These are phyloP conservation scores for Sideroxylon spinosum DNA, from an alignment of 179 eudicot genomes.

Conservation along the genomic window DNA sequence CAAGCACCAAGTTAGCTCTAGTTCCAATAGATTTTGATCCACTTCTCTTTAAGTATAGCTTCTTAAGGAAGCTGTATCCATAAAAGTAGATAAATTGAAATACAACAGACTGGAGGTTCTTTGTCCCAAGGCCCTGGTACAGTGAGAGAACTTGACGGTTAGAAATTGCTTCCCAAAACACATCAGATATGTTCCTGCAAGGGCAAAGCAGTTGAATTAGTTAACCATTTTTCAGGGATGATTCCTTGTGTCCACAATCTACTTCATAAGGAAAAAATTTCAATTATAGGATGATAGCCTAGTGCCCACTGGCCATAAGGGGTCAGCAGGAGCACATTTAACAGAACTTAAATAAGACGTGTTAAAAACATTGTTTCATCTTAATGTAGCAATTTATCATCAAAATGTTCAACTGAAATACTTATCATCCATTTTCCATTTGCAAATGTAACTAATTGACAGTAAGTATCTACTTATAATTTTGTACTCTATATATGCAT, in stretches of 20 bases:
- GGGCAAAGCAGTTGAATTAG: neutral
- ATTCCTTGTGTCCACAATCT: neutral
- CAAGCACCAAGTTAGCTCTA: conserved; percentile 73
- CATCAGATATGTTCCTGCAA: conserved; percentile 80
- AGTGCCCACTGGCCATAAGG: neutral
- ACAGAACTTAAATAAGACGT: neutral
- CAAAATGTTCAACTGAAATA: too few species aligned
- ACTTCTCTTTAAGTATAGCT: conserved; percentile 67
- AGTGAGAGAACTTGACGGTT: conserved; percentile 63
- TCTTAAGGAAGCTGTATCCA: conserved; percentile 86
- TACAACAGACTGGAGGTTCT: conserved; percentile 80
- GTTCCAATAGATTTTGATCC: conserved; percentile 27
- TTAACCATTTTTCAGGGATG: neutral
- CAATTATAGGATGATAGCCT: neutral
- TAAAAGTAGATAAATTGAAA: conserved; percentile 81
- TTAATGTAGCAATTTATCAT: too few species aligned
- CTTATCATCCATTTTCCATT: too few species aligned
- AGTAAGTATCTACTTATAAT: neutral
- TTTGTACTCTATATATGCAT: neutral
- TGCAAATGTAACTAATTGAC: too few species aligned
- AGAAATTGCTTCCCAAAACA: conserved; percentile 74
- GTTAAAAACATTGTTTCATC: neutral
- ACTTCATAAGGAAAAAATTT: neutral
- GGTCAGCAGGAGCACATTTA: neutral
- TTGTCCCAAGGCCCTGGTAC: conserved; percentile 87